A percentile compares a stretch with the other conserved stretches of the same genome.
Conservation (phyloP, 139 green algal species). For the Chlamydomonas sphaeroides region DNA sequence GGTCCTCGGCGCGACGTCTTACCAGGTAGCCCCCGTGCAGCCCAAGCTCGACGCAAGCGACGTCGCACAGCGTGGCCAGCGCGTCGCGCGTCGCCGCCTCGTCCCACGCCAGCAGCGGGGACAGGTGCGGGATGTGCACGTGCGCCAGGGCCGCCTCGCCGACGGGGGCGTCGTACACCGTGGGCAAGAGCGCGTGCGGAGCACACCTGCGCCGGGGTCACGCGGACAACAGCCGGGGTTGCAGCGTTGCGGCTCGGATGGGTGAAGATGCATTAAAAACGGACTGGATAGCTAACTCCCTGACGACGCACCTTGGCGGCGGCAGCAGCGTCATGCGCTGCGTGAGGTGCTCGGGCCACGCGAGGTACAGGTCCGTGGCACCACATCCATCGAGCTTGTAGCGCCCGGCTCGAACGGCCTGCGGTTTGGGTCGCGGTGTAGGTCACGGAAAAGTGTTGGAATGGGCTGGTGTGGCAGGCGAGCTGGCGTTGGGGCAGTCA, state of each 20-base stretch:
- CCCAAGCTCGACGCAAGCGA: conserved; percentile 16
- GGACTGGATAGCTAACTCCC: no score
- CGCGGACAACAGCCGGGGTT: no score
- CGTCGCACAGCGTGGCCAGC: conserved; percentile 2
- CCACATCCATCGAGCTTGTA: neutral
- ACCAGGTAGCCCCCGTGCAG: conserved; percentile 28
- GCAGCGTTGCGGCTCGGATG: no score
- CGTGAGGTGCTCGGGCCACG: neutral
- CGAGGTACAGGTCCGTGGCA: neutral
- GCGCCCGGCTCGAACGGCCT: neutral
- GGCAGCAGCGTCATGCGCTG: neutral
- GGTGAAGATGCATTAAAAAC: no score
- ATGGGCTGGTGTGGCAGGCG: no score
- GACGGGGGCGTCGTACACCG: conserved; percentile 13
- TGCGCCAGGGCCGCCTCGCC: neutral
- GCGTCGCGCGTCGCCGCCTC: neutral
- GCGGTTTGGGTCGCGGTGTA: neutral
- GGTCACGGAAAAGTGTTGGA: no score
- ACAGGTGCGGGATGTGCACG: neutral
- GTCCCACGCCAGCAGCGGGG: neutral
- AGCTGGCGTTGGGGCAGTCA: no score
- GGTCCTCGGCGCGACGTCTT: neutral
- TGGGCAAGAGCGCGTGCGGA: neutral
- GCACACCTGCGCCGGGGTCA: no score
- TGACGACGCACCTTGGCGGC: neutral